Conservation (phyloP, 352 stramenopile species). For the Pythium aristosporum region DNA sequence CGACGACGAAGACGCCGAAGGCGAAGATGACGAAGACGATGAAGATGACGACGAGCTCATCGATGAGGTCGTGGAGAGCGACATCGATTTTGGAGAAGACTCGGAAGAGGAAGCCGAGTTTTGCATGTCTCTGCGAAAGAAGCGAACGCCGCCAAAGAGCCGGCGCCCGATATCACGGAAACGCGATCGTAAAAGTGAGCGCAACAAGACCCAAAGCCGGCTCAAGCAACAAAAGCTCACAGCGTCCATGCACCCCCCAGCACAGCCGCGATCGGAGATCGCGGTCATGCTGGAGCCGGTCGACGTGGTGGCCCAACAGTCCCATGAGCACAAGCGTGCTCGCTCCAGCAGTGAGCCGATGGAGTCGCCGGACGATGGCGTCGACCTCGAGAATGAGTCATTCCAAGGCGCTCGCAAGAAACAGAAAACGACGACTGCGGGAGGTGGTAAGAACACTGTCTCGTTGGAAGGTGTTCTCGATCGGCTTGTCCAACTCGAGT, state of each 20-base stretch:
- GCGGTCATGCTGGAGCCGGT: too few relatives aligned
- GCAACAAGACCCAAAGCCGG: neutral
- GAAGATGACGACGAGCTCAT: neutral
- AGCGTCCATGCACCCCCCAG: too few relatives aligned
- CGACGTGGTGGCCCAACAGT: too few relatives aligned
- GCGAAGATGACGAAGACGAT: neutral
- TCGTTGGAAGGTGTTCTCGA: neutral
- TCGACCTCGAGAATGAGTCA: too few relatives aligned
- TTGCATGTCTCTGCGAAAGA: neutral
- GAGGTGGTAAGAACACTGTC: neutral
- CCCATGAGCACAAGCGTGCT: too few relatives aligned
- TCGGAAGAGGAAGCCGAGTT: neutral
- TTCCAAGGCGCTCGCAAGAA: too few relatives aligned
- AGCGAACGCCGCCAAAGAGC: neutral
- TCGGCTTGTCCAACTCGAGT: neutral
- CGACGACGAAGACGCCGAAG: neutral
- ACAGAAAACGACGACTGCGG: too few relatives aligned
- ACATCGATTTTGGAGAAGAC: neutral
- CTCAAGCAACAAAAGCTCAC: neutral
- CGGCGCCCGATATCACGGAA: neutral
- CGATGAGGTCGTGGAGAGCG: neutral
- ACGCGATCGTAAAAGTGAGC: neutral
- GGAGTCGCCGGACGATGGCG: too few relatives aligned
- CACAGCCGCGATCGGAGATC: too few relatives aligned
- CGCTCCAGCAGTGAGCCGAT: too few relatives aligned